Evolutionary conservation across 2,329 filamentous ascomycete genomes (phyloP).

Genomic region (Monosporascus cannonballus): DNA sequence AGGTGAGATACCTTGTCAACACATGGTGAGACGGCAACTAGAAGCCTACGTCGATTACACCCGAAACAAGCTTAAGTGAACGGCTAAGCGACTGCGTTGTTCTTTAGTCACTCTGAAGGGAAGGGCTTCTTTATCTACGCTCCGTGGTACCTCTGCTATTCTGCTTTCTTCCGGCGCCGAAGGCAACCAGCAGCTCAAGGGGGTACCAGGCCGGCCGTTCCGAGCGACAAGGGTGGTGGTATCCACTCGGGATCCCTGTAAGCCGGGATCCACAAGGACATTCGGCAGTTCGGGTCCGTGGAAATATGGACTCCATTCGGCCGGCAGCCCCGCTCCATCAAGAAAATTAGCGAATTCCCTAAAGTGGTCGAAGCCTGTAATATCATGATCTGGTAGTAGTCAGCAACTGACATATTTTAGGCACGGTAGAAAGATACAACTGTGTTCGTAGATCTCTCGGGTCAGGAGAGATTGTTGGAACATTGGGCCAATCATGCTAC

Average conservation of each 20-base stretch:
- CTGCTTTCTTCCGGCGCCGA: conserved; percentile 27
- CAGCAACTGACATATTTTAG: too few species aligned
- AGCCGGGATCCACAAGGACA: conserved; percentile 14
- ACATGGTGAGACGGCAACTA: conserved; percentile 30
- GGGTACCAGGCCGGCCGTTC: conserved; percentile 23
- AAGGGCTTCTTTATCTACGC: conserved; percentile 3
- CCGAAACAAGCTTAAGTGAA: conserved; percentile 21
- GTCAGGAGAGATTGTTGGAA: neutral
- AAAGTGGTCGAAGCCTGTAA: conserved; percentile 24
- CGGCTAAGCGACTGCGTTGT: conserved; percentile 21
- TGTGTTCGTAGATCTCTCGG: neutral
- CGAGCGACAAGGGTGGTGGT: conserved; percentile 6
- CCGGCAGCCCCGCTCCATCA: conserved; percentile 30
- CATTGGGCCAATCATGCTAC: neutral
- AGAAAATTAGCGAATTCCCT: conserved; percentile 32
- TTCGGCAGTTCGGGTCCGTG: conserved; percentile 19
- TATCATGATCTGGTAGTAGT: conserved; percentile 10
- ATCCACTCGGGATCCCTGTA: conserved; percentile 9
- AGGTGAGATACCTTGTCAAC: conserved; percentile 28
- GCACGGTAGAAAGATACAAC: neutral
- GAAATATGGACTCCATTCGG: conserved; percentile 33
- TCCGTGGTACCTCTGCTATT: conserved; percentile 13
- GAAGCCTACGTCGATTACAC: conserved; percentile 23
- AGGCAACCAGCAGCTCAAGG: conserved; percentile 32
- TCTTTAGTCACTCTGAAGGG: conserved; percentile 25